phyloP scores from a whole-genome alignment of 345 rosid species.

The Gossypium stocksii region DNA sequence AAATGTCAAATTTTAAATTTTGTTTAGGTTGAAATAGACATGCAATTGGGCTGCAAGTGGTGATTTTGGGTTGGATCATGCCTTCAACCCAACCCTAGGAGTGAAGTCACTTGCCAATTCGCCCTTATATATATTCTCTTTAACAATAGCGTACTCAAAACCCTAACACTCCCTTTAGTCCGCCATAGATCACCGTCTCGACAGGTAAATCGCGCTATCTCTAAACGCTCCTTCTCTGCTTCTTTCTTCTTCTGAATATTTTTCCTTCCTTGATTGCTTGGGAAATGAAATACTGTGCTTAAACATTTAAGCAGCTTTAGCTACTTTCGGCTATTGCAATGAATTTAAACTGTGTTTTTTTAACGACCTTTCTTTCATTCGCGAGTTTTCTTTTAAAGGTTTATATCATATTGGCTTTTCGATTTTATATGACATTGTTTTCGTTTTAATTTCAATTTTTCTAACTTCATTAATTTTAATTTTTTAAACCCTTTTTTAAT shows the following conservation, averaged over 20 bases:
- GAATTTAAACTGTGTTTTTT: not conserved
- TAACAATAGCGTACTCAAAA: conserved; percentile 9
- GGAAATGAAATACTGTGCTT: not conserved
- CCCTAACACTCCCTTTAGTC: conserved; percentile 13
- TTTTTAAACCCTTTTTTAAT: not conserved
- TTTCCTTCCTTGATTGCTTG: not conserved
- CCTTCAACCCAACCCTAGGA: too few relatives aligned
- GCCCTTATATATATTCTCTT: too few relatives aligned
- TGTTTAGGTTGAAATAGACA: too few relatives aligned
- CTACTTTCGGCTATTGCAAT: not conserved
- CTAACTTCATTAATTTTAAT: too few relatives aligned
- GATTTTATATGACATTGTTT: not conserved
- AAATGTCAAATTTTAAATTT: too few relatives aligned
- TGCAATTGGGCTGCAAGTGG: too few relatives aligned
- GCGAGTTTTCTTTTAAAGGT: not conserved
- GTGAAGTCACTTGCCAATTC: too few relatives aligned
- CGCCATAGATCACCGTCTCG: conserved; percentile 9
- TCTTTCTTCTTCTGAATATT: not conserved
- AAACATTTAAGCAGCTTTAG: not conserved
- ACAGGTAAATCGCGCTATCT: conserved; percentile 9
- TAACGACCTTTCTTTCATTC: not conserved
- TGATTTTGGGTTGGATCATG: too few relatives aligned
- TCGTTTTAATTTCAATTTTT: too few relatives aligned
- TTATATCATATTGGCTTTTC: not conserved
- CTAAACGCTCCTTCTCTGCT: too few relatives aligned